Evolutionary conservation across 1,284 basidiomycete genomes (phyloP), one percentile per base, ranked within the genome.

Genomic region (Trametes polyzona): DNA sequence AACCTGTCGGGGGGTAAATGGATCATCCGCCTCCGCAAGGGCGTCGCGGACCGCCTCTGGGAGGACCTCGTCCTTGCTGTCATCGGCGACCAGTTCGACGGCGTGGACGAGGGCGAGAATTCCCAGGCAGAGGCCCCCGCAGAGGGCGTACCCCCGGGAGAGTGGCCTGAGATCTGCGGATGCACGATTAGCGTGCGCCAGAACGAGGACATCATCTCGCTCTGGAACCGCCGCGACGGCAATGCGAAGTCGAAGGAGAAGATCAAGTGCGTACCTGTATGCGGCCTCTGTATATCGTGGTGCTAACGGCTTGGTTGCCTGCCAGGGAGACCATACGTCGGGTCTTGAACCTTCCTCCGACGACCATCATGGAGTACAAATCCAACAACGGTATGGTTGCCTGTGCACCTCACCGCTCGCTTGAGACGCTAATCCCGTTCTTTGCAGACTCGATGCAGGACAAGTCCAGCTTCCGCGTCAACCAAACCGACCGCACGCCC

Each of bases 1-100:
- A 95, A 95, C 72, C 75, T 88, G 48, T 72, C 83, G n/a, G 93
- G 93, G 26, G 93, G 93, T n/a, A 95, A 95, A 74, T 95, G 93
- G 92, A 92, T 92, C 61, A 84, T 95, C 59, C 88, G 93, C 59
- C 80, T 95, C 47, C 84, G 84, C 69, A 93, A 93, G 69, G 91
- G 92, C 37, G 78, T 92, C 42, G 83, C 89, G 7, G 91, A 93
- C 72, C 83, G 89, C 21, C 73, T 93, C 49, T 93, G 91, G 91
- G 91, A 93, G 72, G 88, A 90, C 67, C 80, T 93, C 43, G 83
- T 92, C 27, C 77, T 91, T 59, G 89, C 88, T 19, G 78, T 92
- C 52, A 81, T 92, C 55, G 91, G 91, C 1, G 91, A 92, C 69
- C 86, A 90, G 71, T 93, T 92, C 63, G 84, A 86, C 55, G 83